These are phyloP conservation scores for Cystobasidiaceae sp. DNA, from an alignment of 1,284 basidiomycete species.

Conservation along the genomic window DNA sequence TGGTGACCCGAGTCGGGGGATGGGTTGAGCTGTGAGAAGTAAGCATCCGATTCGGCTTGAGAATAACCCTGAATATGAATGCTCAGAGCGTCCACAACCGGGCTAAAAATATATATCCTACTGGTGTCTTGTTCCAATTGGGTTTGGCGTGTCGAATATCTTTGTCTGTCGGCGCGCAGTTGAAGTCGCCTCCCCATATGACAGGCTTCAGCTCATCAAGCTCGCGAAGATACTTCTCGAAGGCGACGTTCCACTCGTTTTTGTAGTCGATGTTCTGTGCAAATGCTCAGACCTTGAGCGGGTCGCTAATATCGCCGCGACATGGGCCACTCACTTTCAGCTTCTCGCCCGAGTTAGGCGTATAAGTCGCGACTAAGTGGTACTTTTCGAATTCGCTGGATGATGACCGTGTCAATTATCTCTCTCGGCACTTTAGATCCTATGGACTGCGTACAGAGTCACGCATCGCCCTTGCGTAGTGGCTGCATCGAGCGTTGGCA, in stretches of 20 bases:
- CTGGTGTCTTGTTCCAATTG: conserved; percentile 49
- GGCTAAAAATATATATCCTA: no score
- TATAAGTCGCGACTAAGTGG: conserved; percentile 71
- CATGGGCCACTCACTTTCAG: conserved; percentile 58
- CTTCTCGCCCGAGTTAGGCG: conserved; percentile 74
- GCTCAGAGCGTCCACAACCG: not conserved
- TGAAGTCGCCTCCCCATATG: conserved; percentile 84
- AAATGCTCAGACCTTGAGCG: no score
- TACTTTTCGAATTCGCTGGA: conserved; percentile 60
- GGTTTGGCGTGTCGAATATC: conserved; percentile 48
- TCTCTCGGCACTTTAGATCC: not conserved
- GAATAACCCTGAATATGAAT: conserved; percentile 69
- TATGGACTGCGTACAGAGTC: conserved; percentile 10
- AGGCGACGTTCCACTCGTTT: conserved; percentile 69
- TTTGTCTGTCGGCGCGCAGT: conserved; percentile 70
- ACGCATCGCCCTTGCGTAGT: conserved; percentile 26
- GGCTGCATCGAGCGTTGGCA: conserved; percentile 53
- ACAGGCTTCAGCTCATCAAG: conserved; percentile 73
- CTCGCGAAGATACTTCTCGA: conserved; percentile 63
- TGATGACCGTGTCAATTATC: not conserved
- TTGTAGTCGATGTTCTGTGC: conserved; percentile 65
- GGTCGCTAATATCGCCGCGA: no score
- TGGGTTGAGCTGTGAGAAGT: conserved; percentile 44
- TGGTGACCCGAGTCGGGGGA: conserved; percentile 38
- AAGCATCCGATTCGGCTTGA: conserved; percentile 57